These are phyloP conservation scores for Leishmania turanica DNA, from an alignment of 208 protist species.

Conservation along the genomic window DNA sequence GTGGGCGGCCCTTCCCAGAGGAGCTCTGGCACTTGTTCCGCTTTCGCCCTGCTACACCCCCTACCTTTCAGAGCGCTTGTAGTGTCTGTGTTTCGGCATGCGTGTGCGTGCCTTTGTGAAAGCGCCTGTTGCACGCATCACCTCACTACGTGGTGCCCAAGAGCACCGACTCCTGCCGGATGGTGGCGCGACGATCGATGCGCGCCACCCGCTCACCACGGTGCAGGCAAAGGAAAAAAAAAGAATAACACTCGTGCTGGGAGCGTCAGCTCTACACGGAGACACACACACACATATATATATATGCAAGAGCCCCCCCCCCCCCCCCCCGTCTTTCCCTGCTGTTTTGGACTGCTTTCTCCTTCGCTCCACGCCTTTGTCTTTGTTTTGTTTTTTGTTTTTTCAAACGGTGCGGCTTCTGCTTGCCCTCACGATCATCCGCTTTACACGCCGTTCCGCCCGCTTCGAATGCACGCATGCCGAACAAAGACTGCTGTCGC, in stretches of 20 bases:
- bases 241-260: neutral
- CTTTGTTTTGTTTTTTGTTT: too few species aligned
- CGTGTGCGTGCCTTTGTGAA: neutral
- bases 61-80: neutral
- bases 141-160: neutral
- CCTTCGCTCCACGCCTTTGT: neutral
- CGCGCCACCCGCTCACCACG: neutral
- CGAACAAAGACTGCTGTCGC: neutral
- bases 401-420: neutral
- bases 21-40: neutral
- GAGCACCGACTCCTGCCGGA: neutral
- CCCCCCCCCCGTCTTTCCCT: slow-evolving; percentile 3
- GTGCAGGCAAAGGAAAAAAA: too few species aligned
- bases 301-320: neutral
- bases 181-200: neutral
- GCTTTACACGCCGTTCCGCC: neutral
- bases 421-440: neutral
- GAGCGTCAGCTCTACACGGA: neutral
- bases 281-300: neutral
- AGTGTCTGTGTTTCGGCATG: neutral
- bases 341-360: neutral
- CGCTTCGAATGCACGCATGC: neutral
- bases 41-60: neutral
- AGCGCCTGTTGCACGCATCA: neutral
- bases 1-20: neutral